Evolutionary conservation across 306 rosid species (phyloP).

Genomic region (Pyrus pyrifolia): DNA sequence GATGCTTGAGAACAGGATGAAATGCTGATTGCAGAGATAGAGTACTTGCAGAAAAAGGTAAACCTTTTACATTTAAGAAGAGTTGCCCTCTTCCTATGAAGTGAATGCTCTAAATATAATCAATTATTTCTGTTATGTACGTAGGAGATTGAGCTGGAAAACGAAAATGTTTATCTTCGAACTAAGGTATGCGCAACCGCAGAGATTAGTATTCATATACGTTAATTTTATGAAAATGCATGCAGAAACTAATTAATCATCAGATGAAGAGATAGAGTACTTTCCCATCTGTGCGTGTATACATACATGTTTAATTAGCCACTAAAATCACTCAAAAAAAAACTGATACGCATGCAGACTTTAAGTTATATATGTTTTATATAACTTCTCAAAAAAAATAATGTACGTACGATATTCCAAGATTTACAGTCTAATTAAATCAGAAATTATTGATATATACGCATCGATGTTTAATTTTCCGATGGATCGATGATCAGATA

Average conservation of each 20-base stretch:
- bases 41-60: constrained; percentile 78
- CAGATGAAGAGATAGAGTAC: not conserved
- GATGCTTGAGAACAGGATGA: constrained; percentile 45
- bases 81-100: not conserved
- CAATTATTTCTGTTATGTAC: not conserved
- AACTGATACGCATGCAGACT: not conserved
- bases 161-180: constrained; percentile 71
- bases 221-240: not conserved
- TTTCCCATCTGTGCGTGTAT: not conserved
- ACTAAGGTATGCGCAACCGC: constrained; percentile 45
- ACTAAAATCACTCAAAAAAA: not conserved
- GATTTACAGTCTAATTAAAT: too few species aligned
- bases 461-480: not conserved
- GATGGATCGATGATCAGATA: constrained; percentile 33
- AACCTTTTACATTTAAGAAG: not conserved
- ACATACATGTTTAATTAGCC: too few species aligned
- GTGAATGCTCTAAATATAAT: not conserved
- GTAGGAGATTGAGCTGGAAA: constrained; percentile 81
- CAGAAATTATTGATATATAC: too few species aligned
- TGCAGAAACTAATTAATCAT: not conserved
- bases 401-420: too few species aligned
- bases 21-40: constrained; percentile 77
- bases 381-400: too few species aligned
- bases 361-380: not conserved
- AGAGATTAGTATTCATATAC: not conserved